These are phyloP conservation scores for Penicillium paneum DNA, from an alignment of 2,329 filamentous ascomycete genomes.

Conservation along the genomic window DNA sequence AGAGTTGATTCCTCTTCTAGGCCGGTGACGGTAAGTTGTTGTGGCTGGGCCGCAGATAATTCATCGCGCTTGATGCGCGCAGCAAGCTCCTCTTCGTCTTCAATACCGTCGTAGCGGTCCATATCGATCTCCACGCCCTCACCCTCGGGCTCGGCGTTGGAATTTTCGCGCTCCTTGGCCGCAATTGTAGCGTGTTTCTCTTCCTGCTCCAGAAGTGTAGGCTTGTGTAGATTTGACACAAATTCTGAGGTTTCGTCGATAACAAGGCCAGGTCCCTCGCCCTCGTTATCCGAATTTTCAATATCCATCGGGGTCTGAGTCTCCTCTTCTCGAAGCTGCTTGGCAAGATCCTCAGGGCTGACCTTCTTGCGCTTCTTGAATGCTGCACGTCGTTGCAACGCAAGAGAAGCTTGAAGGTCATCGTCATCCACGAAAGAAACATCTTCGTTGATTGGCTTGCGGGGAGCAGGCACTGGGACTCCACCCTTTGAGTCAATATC, in stretches of 20 bases:
- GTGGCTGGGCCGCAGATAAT: slow-evolving; percentile 33
- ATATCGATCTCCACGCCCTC: slow-evolving; percentile 55
- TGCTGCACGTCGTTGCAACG: slow-evolving; percentile 75
- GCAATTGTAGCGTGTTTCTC: slow-evolving; percentile 36
- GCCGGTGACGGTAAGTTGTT: slow-evolving; percentile 59
- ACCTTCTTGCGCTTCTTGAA: slow-evolving; percentile 89
- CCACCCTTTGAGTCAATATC: slow-evolving; percentile 65
- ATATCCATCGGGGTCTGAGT: slow-evolving; percentile 56
- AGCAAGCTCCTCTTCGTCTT: slow-evolving; percentile 48
- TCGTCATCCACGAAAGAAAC: slow-evolving; percentile 83
- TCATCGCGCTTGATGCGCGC: slow-evolving; percentile 51
- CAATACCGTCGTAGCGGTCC: slow-evolving; percentile 52
- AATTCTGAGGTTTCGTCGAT: slow-evolving; percentile 97
- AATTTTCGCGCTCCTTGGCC: slow-evolving; percentile 23
- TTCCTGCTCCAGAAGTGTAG: slow-evolving; percentile 55
- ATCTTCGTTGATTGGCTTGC: slow-evolving; percentile 64
- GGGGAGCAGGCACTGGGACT: slow-evolving; percentile 41
- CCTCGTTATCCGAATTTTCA: slow-evolving; percentile 49
- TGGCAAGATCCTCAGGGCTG: slow-evolving; percentile 81
- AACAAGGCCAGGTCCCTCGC: slow-evolving; percentile 66
- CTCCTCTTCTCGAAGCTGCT: slow-evolving; percentile 66
- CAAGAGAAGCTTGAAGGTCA: slow-evolving; percentile 80
- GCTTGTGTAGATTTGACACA: slow-evolving; percentile 76
- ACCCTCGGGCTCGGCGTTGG: slow-evolving; percentile 41
- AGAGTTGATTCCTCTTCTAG: slow-evolving; percentile 83